Conservation (phyloP, 495 filamentous ascomycete species). For the Penicillium salamii region DNA sequence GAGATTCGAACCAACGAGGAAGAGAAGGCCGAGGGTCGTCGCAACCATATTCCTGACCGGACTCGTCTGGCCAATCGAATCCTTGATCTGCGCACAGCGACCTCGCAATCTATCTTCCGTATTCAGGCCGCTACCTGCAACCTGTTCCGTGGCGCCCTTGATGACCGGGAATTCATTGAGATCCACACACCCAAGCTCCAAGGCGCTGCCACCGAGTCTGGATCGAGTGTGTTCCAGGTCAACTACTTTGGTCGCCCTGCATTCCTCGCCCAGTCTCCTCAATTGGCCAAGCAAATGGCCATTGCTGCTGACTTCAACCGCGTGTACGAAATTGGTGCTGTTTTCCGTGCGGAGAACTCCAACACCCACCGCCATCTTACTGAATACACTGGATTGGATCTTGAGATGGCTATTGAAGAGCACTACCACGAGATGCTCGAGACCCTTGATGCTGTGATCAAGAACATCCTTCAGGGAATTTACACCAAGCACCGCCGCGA, state of each 20-base stretch:
- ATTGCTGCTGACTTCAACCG: constrained; percentile 85
- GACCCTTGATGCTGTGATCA: constrained; percentile 72
- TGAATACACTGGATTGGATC: constrained; percentile 91
- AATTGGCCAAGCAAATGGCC: constrained; percentile 92
- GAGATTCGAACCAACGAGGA: constrained; percentile 50
- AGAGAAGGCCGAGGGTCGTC: constrained; percentile 41
- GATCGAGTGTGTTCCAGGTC: constrained; percentile 85
- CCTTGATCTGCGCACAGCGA: constrained; percentile 81
- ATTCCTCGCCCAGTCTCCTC: constrained; percentile 85
- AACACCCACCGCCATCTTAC: constrained; percentile 95
- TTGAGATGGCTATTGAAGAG: constrained; percentile 93
- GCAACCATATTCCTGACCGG: constrained; percentile 62
- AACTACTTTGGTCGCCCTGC: constrained; percentile 81
- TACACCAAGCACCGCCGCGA: constrained; percentile 64
- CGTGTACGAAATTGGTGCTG: constrained; percentile 84
- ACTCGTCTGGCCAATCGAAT: constrained; percentile 79
- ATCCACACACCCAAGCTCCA: constrained; percentile 89
- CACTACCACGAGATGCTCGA: constrained; percentile 82
- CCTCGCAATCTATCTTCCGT: constrained; percentile 86
- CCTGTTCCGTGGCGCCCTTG: constrained; percentile 73
- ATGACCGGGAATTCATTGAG: constrained; percentile 72
- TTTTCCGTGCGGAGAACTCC: constrained; percentile 92
- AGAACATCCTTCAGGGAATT: constrained; percentile 76
- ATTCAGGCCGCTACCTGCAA: constrained; percentile 69
- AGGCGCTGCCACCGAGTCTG: constrained; percentile 84